These are phyloP conservation scores for Suillus fuscotomentosus DNA, from an alignment of 768 basidiomycete genomes.

Conservation along the genomic window DNA sequence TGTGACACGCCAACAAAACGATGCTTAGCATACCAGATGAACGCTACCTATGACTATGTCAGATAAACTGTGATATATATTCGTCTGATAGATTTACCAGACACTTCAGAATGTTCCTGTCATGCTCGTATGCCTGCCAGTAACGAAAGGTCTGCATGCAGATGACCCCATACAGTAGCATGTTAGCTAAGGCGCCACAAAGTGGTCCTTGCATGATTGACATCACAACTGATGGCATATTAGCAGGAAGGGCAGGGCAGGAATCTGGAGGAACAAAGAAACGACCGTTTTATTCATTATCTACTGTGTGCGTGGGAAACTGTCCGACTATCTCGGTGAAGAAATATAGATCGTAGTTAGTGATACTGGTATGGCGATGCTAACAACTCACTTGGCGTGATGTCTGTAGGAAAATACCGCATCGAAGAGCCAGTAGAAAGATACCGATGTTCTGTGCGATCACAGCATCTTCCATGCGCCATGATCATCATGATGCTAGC, in stretches of 20 bases:
- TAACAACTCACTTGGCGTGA: no score
- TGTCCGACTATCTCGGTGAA: no score
- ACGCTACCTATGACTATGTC: conserved; percentile 7
- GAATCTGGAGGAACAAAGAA: background rate
- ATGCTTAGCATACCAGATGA: conserved; percentile 11
- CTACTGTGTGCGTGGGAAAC: no score
- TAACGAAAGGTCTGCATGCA: conserved; percentile 19
- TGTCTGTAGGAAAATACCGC: no score
- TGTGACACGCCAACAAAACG: background rate
- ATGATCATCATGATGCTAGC: no score
- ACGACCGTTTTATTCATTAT: background rate
- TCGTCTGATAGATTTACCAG: background rate
- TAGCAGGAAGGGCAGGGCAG: background rate
- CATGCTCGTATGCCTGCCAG: conserved; percentile 6
- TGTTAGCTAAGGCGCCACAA: conserved; percentile 10
- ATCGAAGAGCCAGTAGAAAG: no score
- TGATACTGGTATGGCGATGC: no score
- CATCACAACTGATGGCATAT: conserved; percentile 8
- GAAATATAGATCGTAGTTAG: no score
- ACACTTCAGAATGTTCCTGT: conserved; percentile 8
- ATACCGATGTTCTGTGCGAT: no score
- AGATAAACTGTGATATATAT: background rate
- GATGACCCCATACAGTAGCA: conserved; percentile 14
- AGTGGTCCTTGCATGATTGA: conserved; percentile 15
- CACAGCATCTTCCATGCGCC: no score